Conservation (phyloP, 306 rosid species). For the Sindora glabra region DNA sequence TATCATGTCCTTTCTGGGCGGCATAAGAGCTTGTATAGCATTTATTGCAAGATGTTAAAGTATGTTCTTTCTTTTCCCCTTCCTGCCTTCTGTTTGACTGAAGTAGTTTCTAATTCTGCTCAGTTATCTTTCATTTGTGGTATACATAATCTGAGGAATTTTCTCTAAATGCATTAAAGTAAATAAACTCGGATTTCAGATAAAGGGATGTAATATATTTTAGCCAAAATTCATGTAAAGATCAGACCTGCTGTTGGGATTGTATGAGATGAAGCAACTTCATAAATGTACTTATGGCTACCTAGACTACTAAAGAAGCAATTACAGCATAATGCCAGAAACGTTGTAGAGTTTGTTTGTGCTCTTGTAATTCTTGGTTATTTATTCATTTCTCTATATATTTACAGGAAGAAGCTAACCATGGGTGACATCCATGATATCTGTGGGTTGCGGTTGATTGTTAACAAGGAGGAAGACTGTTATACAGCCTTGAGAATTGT, state of each 20-base stretch:
- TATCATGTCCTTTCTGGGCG: constrained; percentile 72
- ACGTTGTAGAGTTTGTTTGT: background rate
- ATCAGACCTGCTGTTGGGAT: background rate
- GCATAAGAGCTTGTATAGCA: constrained; percentile 88
- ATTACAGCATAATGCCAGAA: background rate
- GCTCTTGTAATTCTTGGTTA: background rate
- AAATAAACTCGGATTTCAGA: background rate
- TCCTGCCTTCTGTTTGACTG: constrained; percentile 8
- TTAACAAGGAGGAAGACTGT: constrained; percentile 86
- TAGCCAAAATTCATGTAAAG: background rate
- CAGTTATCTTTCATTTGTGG: background rate
- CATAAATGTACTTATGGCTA: background rate
- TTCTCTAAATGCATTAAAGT: background rate
- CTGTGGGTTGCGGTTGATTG: constrained; percentile 84
- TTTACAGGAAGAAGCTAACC: constrained; percentile 71
- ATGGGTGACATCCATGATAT: constrained; percentile 90
- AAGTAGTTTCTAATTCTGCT: background rate
- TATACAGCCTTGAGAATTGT: constrained; percentile 65
- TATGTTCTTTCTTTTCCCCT: constrained; percentile 24
- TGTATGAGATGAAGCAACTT: background rate
- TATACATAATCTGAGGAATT: background rate
- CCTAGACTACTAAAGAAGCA: too few relatives aligned
- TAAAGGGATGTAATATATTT: background rate
- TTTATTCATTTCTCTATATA: constrained; percentile 8
- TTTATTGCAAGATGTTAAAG: constrained; percentile 86